Conservation (phyloP, 2,329 filamentous ascomycete species). For the Metarhizium anisopliae region DNA sequence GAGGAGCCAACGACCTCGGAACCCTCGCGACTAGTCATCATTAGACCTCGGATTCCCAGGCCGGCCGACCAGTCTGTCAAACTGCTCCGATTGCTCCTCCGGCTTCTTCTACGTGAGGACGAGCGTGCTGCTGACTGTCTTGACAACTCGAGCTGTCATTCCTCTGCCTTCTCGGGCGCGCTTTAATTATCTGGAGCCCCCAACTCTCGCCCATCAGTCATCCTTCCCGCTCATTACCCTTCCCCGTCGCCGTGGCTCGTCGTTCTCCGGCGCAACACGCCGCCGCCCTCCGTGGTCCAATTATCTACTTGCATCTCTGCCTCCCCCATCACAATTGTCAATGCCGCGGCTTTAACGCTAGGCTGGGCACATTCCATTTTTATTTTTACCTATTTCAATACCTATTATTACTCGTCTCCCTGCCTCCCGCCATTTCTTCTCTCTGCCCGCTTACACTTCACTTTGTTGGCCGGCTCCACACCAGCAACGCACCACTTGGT, state of each 20-base stretch:
- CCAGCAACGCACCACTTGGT: background rate
- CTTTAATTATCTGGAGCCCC: background rate
- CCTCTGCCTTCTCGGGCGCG: background rate
- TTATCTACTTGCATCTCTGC: background rate
- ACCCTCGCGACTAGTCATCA: background rate
- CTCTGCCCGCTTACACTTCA: background rate
- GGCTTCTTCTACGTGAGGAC: background rate
- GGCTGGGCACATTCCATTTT: background rate
- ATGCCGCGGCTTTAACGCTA: background rate
- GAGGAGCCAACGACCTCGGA: background rate
- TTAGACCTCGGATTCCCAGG: background rate
- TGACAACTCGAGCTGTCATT: too few relatives aligned
- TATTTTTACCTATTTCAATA: background rate
- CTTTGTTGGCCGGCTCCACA: conserved; percentile 1
- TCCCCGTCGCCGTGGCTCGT: background rate
- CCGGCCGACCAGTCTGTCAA: background rate
- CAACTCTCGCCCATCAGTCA: too few relatives aligned
- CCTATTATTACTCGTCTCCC: too few relatives aligned
- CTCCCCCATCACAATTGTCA: background rate
- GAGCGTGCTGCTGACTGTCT: background rate
- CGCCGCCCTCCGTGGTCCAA: background rate
- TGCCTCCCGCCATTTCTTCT: background rate
- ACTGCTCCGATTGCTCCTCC: background rate
- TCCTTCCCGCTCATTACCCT: too few relatives aligned
- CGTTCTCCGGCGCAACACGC: background rate